These are phyloP conservation scores for Hemerocallis citrina DNA, from an alignment of 106 monocot species.

Conservation along the genomic window DNA sequence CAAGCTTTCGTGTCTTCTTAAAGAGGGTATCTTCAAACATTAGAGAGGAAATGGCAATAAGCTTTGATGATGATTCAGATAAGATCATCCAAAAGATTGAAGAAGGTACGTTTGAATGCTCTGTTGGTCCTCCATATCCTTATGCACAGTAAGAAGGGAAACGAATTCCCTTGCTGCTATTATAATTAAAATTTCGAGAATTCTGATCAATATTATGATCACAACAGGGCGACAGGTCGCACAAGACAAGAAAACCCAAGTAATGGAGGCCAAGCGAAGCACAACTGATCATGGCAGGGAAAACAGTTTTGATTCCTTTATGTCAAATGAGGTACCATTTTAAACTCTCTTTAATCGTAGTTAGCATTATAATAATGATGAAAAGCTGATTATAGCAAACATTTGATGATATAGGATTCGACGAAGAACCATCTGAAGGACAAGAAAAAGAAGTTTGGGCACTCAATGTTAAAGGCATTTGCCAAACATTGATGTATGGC, in stretches of 20 bases:
- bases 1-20: constrained; percentile 1
- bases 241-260: not conserved
- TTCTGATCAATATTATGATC: too few relatives aligned
- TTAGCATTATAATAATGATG: too few relatives aligned
- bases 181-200: not conserved
- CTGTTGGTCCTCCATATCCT: too few relatives aligned
- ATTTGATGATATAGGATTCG: too few relatives aligned
- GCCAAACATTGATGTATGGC: too few relatives aligned
- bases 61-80: not conserved
- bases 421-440: too few relatives aligned
- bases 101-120: not conserved
- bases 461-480: too few relatives aligned
- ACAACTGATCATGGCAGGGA: not conserved
- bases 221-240: not conserved
- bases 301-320: not conserved
- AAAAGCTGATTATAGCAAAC: too few relatives aligned
- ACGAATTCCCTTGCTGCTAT: not conserved
- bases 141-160: too few relatives aligned
- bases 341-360: too few relatives aligned
- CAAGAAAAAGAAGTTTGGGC: too few relatives aligned
- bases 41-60: too few relatives aligned
- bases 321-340: not conserved
- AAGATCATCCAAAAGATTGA: constrained; percentile 4
- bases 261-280: not conserved
- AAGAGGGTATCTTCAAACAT: not conserved